These are phyloP conservation scores for Pyrenula massariospora DNA, from an alignment of 495 filamentous ascomycete species.

Conservation along the genomic window DNA sequence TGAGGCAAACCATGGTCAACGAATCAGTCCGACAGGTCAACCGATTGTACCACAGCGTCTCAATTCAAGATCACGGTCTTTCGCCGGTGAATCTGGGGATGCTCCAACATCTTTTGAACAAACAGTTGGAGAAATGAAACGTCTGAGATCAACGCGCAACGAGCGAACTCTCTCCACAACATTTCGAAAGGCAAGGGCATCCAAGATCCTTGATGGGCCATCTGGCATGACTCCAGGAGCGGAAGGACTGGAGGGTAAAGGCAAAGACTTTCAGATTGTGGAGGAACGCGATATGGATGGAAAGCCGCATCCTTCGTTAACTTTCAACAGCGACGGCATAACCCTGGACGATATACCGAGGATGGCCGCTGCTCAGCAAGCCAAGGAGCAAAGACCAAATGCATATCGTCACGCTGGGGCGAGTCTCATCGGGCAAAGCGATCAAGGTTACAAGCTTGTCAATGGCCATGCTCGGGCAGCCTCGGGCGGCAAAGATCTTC, in stretches of 20 bases:
- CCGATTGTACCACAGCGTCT: conserved; percentile 42
- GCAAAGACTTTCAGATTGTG: conserved; percentile 63
- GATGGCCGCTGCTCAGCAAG: conserved; percentile 91
- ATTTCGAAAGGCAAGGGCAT: conserved; percentile 78
- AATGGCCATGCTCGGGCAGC: conserved; percentile 70
- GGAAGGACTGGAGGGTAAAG: conserved; percentile 53
- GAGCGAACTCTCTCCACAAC: conserved; percentile 89
- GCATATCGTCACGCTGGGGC: conserved; percentile 67
- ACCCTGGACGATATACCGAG: conserved; percentile 96
- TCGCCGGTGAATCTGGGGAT: conserved; percentile 47
- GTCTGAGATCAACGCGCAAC: conserved; percentile 82
- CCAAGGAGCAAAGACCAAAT: conserved; percentile 79
- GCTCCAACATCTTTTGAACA: conserved; percentile 81
- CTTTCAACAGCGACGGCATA: conserved; percentile 78
- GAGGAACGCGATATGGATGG: conserved; percentile 71
- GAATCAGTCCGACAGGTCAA: conserved; percentile 25
- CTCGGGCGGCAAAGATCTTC: conserved; percentile 49
- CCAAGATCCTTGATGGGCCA: conserved; percentile 84
- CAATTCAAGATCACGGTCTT: conserved; percentile 63
- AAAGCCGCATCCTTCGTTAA: conserved; percentile 61
- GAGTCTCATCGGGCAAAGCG: conserved; percentile 51
- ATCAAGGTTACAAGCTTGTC: conserved; percentile 55
- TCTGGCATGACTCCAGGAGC: conserved; percentile 74
- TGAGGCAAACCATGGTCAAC: conserved; percentile 54
- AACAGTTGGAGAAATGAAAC: conserved; percentile 86